Evolutionary conservation across 1,284 basidiomycete genomes (phyloP).

Genomic region (Malassezia furfur): DNA sequence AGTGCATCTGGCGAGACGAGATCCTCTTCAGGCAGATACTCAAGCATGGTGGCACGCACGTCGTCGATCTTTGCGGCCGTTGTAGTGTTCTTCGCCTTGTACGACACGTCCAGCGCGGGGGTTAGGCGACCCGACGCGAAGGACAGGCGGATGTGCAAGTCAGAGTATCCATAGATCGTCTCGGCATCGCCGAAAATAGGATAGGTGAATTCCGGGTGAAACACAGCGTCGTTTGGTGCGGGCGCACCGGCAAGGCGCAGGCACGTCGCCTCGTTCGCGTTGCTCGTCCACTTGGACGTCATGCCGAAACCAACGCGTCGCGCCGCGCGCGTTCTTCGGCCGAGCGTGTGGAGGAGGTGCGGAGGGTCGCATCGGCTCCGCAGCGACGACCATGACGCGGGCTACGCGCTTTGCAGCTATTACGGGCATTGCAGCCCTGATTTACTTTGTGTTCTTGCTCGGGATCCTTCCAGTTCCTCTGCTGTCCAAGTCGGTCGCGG

Average conservation of each 20-base stretch:
- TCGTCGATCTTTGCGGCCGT: constrained; percentile 69
- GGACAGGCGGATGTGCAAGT: constrained; percentile 56
- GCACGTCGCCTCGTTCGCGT: constrained; percentile 31
- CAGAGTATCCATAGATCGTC: constrained; percentile 88
- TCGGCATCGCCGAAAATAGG: constrained; percentile 77
- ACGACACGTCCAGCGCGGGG: constrained; percentile 44
- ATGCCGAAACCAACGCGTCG: constrained; percentile 14
- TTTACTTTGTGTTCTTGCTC: constrained; percentile 22
- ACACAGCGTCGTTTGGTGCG: constrained; percentile 20
- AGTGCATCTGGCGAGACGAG: constrained; percentile 19
- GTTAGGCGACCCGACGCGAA: constrained; percentile 77
- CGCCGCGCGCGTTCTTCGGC: constrained; percentile 2
- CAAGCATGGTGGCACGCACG: constrained; percentile 65
- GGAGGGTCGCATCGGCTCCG: not conserved
- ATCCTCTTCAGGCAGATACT: constrained; percentile 65
- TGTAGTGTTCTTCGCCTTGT: constrained; percentile 33
- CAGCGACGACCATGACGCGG: constrained; percentile 17
- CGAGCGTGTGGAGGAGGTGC: not conserved
- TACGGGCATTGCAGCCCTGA: constrained; percentile 1
- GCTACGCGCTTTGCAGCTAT: constrained; percentile 14
- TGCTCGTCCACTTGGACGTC: constrained; percentile 32
- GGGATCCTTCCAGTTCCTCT: constrained; percentile 19
- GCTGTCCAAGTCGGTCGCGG: constrained; percentile 5
- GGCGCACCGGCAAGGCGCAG: constrained; percentile 31
- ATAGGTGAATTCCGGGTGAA: constrained; percentile 42